Evolutionary conservation across 495 filamentous ascomycete species (phyloP), one percentile per base, ranked within the genome.

Genomic region (Cladorrhinum samala): DNA sequence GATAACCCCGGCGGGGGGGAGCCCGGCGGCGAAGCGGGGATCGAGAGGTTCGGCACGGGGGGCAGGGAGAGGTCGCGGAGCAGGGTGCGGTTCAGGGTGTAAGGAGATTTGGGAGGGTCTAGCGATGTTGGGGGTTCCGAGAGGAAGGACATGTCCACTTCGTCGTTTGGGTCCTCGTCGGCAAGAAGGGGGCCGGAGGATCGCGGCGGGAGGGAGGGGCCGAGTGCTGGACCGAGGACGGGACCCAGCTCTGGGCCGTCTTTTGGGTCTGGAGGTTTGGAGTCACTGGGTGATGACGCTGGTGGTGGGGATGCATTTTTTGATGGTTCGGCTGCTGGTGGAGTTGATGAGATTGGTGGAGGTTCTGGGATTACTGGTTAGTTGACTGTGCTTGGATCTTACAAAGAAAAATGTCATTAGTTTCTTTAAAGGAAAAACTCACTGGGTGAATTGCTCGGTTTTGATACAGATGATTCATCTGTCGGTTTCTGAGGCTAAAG

Each of bases 21-120:
- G 16, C 84, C 84, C 0, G 89, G 86, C 1, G 93, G 93, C 1
- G 92, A 95, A 2, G 79, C 78, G 16, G 93, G 93, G 55, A 97
- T 95, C 43, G 83, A 77, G 60, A 89, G 77, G 68, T 89, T 85
- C 7, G 88, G 85, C 1, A 84, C 58, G 1, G 88, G 75, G n/a
- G 93, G 92, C 11, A 96, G 78, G 5, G 93, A 96, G 23, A 96
- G 77, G 58, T 89, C 81, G 56, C 84, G 90, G 16, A 95, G 71
- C 2, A 86, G 68, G 16, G 78, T 69, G 50, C 88, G 84, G 18
- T 77, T 78, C 21, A 78, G 60, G 9, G 86, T 79, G 65, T 92
- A 88, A 0, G 87, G 87, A 0, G 87, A 93, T 46, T 74, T 68
- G 8, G 81, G 82, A 11, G 74, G 71, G 9, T 57, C 42, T 20